These are phyloP conservation scores for Tricharina praecox DNA, from an alignment of 495 filamentous ascomycete species.

Conservation along the genomic window DNA sequence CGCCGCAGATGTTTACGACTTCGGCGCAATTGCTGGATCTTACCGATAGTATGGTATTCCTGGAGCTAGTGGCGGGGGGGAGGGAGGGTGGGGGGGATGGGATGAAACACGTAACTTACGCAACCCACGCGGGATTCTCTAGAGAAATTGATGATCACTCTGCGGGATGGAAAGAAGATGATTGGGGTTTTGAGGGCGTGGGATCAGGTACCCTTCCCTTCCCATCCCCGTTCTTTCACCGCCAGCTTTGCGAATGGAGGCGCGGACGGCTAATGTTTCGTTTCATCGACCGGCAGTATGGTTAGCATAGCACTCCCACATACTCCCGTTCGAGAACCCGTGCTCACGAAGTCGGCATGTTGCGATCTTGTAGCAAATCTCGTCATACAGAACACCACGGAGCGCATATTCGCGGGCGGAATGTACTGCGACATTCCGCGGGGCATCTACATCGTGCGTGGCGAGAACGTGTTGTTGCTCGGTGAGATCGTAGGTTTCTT, in stretches of 20 bases:
- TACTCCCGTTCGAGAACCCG: no score
- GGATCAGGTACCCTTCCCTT: slow-evolving; percentile 73
- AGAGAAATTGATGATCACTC: slow-evolving; percentile 85
- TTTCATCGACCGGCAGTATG: no score
- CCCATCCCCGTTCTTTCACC: no score
- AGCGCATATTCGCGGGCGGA: slow-evolving; percentile 57
- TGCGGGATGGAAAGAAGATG: slow-evolving; percentile 84
- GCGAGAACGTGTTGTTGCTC: slow-evolving; percentile 80
- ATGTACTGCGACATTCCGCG: slow-evolving; percentile 66
- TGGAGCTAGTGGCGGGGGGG: no score
- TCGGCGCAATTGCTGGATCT: slow-evolving; percentile 86
- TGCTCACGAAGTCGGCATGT: no score
- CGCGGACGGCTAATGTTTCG: no score
- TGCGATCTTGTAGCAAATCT: no score
- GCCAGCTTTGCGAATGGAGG: no score
- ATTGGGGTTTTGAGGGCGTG: slow-evolving; percentile 86
- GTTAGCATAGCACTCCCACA: background rate
- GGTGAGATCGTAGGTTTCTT: slow-evolving; percentile 60
- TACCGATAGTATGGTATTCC: slow-evolving; percentile 80
- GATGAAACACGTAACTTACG: slow-evolving; percentile 1
- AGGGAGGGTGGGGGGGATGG: background rate
- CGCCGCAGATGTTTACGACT: slow-evolving; percentile 93
- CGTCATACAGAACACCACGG: slow-evolving; percentile 77
- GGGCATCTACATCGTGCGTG: slow-evolving; percentile 75
- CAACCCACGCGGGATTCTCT: slow-evolving; percentile 5